Percentiles rank a stretch among this genome's conserved stretches.
These are phyloP conservation scores for Neocatenulostroma microsporum DNA, from an alignment of 2,329 filamentous ascomycete genomes.

Conservation along the genomic window DNA sequence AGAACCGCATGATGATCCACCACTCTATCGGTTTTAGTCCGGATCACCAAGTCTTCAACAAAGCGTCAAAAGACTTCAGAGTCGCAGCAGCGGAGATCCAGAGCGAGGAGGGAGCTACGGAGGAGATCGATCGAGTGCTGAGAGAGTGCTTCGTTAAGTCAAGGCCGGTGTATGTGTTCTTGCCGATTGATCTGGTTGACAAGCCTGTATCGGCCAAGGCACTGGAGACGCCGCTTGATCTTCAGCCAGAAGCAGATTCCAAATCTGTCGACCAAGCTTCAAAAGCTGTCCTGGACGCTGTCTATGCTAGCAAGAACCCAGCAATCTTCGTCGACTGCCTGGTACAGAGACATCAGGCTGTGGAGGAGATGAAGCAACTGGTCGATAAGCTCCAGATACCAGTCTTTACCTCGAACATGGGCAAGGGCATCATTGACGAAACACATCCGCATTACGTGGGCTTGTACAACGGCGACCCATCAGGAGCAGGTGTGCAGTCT, in stretches of 20 bases:
- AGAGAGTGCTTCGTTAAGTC: slow-evolving; percentile 37
- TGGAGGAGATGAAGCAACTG: slow-evolving; percentile 27
- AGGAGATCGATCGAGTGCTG: slow-evolving; percentile 39
- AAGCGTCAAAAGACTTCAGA: slow-evolving; percentile 31
- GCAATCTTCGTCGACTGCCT: slow-evolving; percentile 34
- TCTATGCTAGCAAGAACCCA: slow-evolving; percentile 31
- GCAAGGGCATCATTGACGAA: slow-evolving; percentile 38
- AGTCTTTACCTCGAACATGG: slow-evolving; percentile 35
- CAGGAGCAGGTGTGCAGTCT: slow-evolving; percentile 30
- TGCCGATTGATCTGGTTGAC: slow-evolving; percentile 35
- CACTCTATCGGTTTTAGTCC: slow-evolving; percentile 37
- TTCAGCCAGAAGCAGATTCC: slow-evolving; percentile 24
- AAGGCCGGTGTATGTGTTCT: slow-evolving; percentile 38
- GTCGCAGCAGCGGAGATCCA: slow-evolving; percentile 35
- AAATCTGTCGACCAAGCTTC: slow-evolving; percentile 25
- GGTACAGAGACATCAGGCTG: slow-evolving; percentile 32
- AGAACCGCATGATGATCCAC: slow-evolving; percentile 39
- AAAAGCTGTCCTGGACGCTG: slow-evolving; percentile 26
- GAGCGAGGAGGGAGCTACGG: slow-evolving; percentile 33
- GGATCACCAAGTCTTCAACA: slow-evolving; percentile 37
- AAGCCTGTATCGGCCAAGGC: slow-evolving; percentile 31
- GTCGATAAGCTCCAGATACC: slow-evolving; percentile 31
- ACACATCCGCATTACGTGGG: slow-evolving; percentile 34
- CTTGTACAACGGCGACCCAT: slow-evolving; percentile 35
- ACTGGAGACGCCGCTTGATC: slow-evolving; percentile 32